Evolutionary conservation across 1,139 yeast genomes (phyloP), one percentile per base, ranked within the genome.

Genomic region (Candida gigantensis): DNA sequence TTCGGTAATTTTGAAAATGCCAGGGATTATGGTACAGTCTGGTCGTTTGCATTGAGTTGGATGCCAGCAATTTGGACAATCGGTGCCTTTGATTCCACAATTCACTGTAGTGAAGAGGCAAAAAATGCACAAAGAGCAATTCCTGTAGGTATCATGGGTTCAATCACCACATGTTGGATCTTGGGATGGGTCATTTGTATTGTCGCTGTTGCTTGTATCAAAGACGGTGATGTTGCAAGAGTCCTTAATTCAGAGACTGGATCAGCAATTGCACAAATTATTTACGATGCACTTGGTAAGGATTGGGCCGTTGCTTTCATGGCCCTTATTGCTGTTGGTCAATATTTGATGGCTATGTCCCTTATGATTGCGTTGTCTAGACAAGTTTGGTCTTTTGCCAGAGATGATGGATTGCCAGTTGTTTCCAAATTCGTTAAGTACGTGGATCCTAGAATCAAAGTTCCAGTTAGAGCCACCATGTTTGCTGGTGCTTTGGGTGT

Each of bases 21-120:
- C 28, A 64, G 81, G 16, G 72, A 65, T 29, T 84, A 88, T 84
- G 67, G 77, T 10, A 57, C 62, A 13, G 89, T 88, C n/a, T 83
- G 86, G 84, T 72, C 79, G 32, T 79, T 77, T 53, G 57, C 76
- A 47, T 57, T 77, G 34, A 68, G 81, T 12, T 74, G 83, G 73
- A 72, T 81, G 72, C 80, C 86, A 2, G 81, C 84, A 1, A 75
- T 76, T 35, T 78, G 84, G 84, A 75, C 81, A 11, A 77, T 78
- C 49, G 81, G 81, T 44, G 81, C 85, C 0, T 82, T 81, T 52
- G 90, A 83, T 54, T 76, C 84, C 5, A 80, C 84, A 47, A 79
- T 82, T 33, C 90, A 83, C 57, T 77, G 81, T 74, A 71, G 81
- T 18, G 92, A 84, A 56, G 90, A 84, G 53, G 84, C 85, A 17